Evolutionary conservation across 2,329 filamentous ascomycete species (phyloP).

Genomic region (Thelonectria rubi): DNA sequence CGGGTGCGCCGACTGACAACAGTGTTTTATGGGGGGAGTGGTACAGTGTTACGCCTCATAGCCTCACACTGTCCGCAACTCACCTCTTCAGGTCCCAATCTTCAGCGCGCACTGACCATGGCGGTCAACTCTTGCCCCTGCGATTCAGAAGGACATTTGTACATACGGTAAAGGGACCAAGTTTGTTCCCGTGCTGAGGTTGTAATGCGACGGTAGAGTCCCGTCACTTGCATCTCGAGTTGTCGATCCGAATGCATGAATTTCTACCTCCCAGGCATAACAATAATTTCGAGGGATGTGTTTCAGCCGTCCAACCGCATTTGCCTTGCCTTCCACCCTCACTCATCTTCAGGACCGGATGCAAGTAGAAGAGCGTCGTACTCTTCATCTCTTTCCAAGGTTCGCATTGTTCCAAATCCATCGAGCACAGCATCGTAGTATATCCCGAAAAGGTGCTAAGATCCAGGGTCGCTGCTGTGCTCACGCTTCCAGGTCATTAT

Average conservation of each 20-base stretch:
- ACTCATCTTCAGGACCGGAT: too few species aligned
- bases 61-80: slow-evolving; percentile 16
- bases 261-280: too few species aligned
- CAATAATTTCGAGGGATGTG: too few species aligned
- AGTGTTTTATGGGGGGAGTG: slow-evolving; percentile 9
- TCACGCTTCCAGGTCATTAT: not conserved
- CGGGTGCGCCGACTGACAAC: slow-evolving; percentile 7
- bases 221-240: not conserved
- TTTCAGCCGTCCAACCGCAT: too few species aligned
- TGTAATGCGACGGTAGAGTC: not conserved
- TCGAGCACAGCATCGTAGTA: not conserved
- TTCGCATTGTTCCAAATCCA: too few species aligned
- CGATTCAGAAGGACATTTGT: not conserved
- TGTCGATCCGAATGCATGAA: not conserved
- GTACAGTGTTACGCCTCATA: slow-evolving; percentile 14
- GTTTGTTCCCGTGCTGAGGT: not conserved
- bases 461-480: not conserved
- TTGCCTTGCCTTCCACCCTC: too few species aligned
- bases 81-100: slow-evolving; percentile 11
- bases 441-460: not conserved
- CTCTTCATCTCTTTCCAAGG: too few species aligned
- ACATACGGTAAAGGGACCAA: too few species aligned
- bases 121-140: not conserved
- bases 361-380: too few species aligned
- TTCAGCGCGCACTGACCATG: slow-evolving; percentile 17